Base-by-base conservation (phyloP, 2,329 filamentous ascomycete genomes). In the Beauveria scarabaeidicola region DNA sequence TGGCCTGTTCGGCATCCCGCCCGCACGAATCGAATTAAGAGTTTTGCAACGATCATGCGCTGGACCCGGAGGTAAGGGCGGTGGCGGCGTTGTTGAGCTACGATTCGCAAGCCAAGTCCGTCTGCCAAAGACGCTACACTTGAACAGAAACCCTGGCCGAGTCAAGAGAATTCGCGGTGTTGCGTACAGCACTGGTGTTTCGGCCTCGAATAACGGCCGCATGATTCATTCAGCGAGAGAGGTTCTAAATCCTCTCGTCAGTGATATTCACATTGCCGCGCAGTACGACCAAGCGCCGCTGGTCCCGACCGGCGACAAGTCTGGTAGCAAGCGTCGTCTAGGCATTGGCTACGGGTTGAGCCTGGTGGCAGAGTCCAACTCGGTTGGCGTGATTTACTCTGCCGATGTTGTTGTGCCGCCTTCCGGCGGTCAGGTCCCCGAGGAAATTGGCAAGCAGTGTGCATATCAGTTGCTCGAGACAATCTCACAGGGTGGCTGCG, bases 201-300 rank as follows among this genome's bases (percentile, higher is more conserved):
- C 90, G 11, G 93, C 90, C 0, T 91, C 88, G 53, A 97, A 97
- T 72, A 99, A 97, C 71, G 90, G 88, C 63, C 83, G 94, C 64
- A 95, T 97, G 89, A 99, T 97, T 69, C 90, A 96, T 69, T 84
- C 88, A 2, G 91, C 92, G 11, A 82, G 93, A 66, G 91, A 91
- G 52, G 81, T 99, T 11, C 79, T 99, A 51, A 99, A 99, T 71
- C 81, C 86, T 5, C 81, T 99, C 60, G 87, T 90, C 3, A 84
- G 88, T 7, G 94, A 99, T 70, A 93, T 96, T 47, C 94, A 97
- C 71, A 86, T 99, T 64, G 96, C 90, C 3, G 86, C 86, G 5
- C 85, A 88, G 63, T 91, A 92, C 64, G 90, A 89, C 64, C 81
- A 84, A 63, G 84, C 84, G 53, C 84, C 84, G 11, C 67, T 86